phyloP scores from a whole-genome alignment of 306 rosid genomes.

The Oemleria cerasiformis region DNA sequence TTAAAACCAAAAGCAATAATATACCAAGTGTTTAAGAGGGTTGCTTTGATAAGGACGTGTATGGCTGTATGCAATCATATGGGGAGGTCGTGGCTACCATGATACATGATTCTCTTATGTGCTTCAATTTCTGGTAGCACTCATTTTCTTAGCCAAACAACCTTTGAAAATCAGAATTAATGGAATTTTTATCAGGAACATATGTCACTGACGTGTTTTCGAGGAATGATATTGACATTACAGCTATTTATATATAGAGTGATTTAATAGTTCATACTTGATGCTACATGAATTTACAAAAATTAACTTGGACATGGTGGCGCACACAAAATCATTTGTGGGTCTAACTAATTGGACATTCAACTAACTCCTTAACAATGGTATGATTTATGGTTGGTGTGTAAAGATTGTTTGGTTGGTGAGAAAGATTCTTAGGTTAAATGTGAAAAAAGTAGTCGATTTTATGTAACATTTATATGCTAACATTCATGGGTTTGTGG shows the following conservation, averaged over 20 bases:
- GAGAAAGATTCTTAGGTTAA: neutral
- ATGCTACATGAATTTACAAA: neutral
- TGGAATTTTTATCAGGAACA: too few species aligned
- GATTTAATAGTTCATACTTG: neutral
- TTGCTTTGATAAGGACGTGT: slow-evolving; percentile 52
- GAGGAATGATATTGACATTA: neutral
- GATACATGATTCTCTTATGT: slow-evolving; percentile 27
- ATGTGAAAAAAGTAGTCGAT: neutral
- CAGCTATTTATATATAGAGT: neutral
- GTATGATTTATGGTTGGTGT: slow-evolving; percentile 14
- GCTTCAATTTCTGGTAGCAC: slow-evolving; percentile 8
- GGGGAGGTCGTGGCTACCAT: slow-evolving; percentile 53
- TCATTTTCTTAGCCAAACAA: neutral
- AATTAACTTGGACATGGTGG: neutral
- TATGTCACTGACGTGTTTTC: too few species aligned
- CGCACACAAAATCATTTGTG: slow-evolving; percentile 1
- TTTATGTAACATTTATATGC: neutral
- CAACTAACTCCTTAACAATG: neutral
- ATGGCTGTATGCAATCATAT: slow-evolving; percentile 58
- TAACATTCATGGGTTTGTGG: neutral
- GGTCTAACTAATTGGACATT: neutral
- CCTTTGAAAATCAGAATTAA: slow-evolving; percentile 6
- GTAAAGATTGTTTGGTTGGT: slow-evolving; percentile 5
- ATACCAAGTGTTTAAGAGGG: slow-evolving; percentile 16
- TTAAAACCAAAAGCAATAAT: neutral